phyloP scores from a whole-genome alignment of 2,329 filamentous ascomycete species.

The Neophaeococcomyces aloes region DNA sequence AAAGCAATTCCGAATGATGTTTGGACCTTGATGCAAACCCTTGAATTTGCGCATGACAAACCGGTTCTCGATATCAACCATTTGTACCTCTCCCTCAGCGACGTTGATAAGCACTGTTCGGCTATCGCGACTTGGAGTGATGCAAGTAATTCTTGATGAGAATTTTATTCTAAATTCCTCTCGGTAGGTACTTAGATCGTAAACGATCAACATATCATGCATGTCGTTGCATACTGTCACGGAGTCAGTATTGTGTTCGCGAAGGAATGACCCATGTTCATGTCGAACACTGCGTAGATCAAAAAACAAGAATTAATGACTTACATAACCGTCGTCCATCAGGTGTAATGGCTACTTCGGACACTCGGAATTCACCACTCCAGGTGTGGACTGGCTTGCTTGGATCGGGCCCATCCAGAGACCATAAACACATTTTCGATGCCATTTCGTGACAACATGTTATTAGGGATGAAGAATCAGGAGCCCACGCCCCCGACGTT shows the following conservation, averaged over 20 bases:
- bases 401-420: slow-evolving; percentile 29
- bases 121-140: slow-evolving; percentile 75
- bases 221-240: slow-evolving; percentile 7
- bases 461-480: slow-evolving; percentile 66
- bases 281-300: not conserved
- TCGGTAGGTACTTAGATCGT: slow-evolving; percentile 64
- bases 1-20: slow-evolving; percentile 70
- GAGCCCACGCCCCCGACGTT: slow-evolving; percentile 80
- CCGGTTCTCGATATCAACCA: slow-evolving; percentile 66
- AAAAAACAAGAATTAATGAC: not conserved
- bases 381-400: slow-evolving; percentile 15
- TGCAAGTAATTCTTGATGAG: slow-evolving; percentile 61
- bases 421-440: slow-evolving; percentile 61
- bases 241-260: no score
- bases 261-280: no score
- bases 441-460: slow-evolving; percentile 63
- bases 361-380: slow-evolving; percentile 56
- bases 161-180: slow-evolving; percentile 65
- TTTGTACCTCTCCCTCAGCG: slow-evolving; percentile 61
- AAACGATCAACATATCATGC: slow-evolving; percentile 41
- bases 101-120: slow-evolving; percentile 72
- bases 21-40: slow-evolving; percentile 65
- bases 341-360: slow-evolving; percentile 72
- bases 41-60: slow-evolving; percentile 63
- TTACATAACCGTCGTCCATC: slow-evolving; percentile 59